phyloP scores from a whole-genome alignment of 306 rosid species.

The Cicer pinnatifidum region DNA sequence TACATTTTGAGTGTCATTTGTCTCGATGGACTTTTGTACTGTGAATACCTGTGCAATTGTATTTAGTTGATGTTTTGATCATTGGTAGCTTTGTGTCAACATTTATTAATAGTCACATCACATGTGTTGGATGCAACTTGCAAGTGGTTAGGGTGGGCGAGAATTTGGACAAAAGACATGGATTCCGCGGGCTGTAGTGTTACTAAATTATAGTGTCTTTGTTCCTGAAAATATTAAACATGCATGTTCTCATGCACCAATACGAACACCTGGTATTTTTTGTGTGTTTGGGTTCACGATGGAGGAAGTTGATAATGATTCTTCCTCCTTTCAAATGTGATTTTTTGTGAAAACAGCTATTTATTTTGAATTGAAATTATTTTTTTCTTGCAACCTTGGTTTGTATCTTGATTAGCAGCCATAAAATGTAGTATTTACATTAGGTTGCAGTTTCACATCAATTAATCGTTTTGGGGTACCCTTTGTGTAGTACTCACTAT shows the following conservation, averaged over 20 bases:
- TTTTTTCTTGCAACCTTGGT: neutral
- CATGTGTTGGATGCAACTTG: constrained; percentile 7
- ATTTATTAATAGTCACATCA: constrained; percentile 22
- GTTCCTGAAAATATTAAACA: neutral
- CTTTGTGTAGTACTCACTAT: too few relatives aligned
- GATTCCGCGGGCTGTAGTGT: neutral
- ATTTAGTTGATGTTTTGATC: constrained; percentile 35
- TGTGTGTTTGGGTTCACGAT: neutral
- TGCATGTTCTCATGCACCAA: neutral
- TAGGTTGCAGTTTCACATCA: neutral
- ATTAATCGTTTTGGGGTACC: too few relatives aligned
- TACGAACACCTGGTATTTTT: neutral
- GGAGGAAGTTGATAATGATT: neutral
- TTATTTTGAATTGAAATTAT: too few relatives aligned
- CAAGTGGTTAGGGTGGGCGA: constrained; percentile 10
- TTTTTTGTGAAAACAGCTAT: neutral
- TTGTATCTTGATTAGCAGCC: neutral
- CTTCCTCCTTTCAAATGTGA: neutral
- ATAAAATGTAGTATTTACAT: neutral
- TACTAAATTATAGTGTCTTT: constrained; percentile 4
- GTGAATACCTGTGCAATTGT: constrained; percentile 20
- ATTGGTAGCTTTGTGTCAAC: neutral
- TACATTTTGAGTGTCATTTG: neutral
- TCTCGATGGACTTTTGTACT: constrained; percentile 6
- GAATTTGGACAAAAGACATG: constrained; percentile 1